phyloP scores from a whole-genome alignment of 164 flowering plant species.

The Magnolia kwangsiensis region DNA sequence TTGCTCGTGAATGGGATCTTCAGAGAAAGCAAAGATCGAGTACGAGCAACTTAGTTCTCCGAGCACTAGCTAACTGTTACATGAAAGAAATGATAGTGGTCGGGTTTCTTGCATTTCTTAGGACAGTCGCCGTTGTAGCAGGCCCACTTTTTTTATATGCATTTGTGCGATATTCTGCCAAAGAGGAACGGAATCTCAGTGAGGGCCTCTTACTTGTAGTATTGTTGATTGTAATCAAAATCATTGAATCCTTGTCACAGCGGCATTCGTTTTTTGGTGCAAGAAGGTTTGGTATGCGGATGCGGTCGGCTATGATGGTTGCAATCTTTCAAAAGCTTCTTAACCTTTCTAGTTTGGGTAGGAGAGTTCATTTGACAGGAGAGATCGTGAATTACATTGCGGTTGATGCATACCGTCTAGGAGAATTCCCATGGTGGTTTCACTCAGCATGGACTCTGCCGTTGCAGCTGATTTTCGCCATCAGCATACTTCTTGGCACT shows the following conservation, averaged over 20 bases:
- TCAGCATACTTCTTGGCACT: constrained; percentile 43
- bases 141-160: constrained; percentile 65
- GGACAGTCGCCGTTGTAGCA: constrained; percentile 40
- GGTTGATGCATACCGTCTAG: constrained; percentile 85
- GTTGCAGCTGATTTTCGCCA: constrained; percentile 50
- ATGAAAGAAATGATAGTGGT: constrained; percentile 44
- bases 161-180: constrained; percentile 50
- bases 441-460: constrained; percentile 50
- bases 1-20: constrained; percentile 40
- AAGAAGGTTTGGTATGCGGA: constrained; percentile 66
- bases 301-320: constrained; percentile 83
- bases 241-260: constrained; percentile 66
- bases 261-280: constrained; percentile 62
- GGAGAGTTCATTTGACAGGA: constrained; percentile 69
- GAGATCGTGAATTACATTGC: constrained; percentile 86
- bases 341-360: constrained; percentile 62
- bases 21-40: constrained; percentile 18
- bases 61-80: constrained; percentile 50
- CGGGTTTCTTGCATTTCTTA: constrained; percentile 48
- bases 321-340: constrained; percentile 65
- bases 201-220: constrained; percentile 53
- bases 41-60: constrained; percentile 30
- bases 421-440: constrained; percentile 75
- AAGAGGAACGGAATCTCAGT: constrained; percentile 17
- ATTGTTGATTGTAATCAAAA: constrained; percentile 46